Evolutionary conservation across 192 early-diverging fungal species (phyloP), one percentile per base, ranked within the genome.

Genomic region (Umbelopsis isabellina): DNA sequence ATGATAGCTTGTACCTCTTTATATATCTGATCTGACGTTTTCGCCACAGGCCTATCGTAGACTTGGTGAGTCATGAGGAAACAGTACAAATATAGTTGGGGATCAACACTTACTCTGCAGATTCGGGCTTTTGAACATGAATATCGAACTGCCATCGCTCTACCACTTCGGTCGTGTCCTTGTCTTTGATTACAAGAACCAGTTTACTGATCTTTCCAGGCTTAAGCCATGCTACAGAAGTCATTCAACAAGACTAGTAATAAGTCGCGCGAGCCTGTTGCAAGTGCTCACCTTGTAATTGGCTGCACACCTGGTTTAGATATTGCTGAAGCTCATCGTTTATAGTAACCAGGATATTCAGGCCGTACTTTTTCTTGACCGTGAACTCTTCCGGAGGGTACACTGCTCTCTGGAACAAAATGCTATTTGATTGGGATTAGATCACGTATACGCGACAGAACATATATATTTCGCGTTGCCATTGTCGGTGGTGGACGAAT

Each of bases 131-230:
- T 45, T 86, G 85, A n/a, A 93, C 72, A 27, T 91, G 83, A 44
- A 97, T 86, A 80, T 97, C 93, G 79, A 98, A 98, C 71, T 97
- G 92, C 97, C 95, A 97, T 49, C 95, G 88, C 79, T 97, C 95
- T 4, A 97, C 64, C 11, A 91, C 91, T 68, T 96, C 89, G 3
- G 90, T 81, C 1, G 92, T 92, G 23, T 95, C 92, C 53, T 88
- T 87, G n/a, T 91, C 89, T 66, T 91, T 91, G 37, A 98, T 90
- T 0, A 92, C 94, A 55, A 98, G 74, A 9, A 98, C 93, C 41
- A 98, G 79, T 66, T 92, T 95, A 71, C 84, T 89, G 37, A 97
- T 90, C 51, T 88, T 86, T 45, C 88, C 86, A 2, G 83, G 83
- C 45, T 81, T 76, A 10, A 96, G 77, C 96, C 95, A 97, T 21